A percentile compares a stretch with the other conserved stretches of the same genome.
Conservation (phyloP, 306 rosid genomes). For the Comarum palustre region DNA sequence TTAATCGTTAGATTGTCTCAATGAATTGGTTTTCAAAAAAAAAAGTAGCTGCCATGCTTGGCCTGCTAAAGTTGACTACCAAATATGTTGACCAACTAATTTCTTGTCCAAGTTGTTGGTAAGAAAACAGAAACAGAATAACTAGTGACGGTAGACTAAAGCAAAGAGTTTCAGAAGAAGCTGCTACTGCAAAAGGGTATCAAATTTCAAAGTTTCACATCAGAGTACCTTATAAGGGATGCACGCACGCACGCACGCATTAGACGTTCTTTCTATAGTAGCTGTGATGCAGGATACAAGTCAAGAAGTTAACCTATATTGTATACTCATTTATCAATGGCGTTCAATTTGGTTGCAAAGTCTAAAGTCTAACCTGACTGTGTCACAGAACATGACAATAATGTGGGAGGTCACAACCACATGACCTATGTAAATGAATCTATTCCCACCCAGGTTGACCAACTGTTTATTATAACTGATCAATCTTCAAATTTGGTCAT, state of each 20-base stretch:
- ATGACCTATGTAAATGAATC: background rate
- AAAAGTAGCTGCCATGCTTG: conserved; percentile 4
- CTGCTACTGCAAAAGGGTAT: background rate
- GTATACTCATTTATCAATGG: background rate
- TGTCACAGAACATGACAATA: background rate
- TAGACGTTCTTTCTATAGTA: background rate
- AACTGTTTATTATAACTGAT: background rate
- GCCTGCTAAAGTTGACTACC: conserved; percentile 3
- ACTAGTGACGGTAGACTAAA: background rate
- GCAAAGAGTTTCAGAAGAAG: background rate
- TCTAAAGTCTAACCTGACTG: background rate
- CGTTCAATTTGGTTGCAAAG: background rate
- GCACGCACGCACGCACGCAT: background rate
- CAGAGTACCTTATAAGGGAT: background rate
- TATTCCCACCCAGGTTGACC: background rate
- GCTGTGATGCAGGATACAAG: background rate
- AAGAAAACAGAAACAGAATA: background rate
- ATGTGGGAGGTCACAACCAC: background rate
- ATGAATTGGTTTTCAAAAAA: too few species aligned
- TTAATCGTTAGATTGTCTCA: too few species aligned
- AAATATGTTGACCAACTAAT: background rate
- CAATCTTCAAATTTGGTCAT: background rate
- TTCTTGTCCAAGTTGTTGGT: background rate
- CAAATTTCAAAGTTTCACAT: background rate
- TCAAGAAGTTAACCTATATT: too few species aligned